Conservation (phyloP, 2,329 filamentous ascomycete species). For the Arthrinium puccinioides region DNA sequence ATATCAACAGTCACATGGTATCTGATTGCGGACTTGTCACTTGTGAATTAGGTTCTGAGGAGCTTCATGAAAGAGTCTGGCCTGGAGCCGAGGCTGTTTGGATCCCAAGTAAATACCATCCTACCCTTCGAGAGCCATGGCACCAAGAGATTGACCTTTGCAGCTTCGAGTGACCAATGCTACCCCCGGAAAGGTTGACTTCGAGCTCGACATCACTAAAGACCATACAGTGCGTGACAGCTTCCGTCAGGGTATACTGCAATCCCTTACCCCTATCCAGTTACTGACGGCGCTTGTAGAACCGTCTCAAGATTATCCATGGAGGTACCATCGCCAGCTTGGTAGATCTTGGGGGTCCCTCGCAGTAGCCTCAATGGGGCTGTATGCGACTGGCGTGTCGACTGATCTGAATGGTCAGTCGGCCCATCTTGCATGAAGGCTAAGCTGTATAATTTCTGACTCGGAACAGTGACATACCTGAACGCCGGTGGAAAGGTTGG, state of each 20-base stretch:
- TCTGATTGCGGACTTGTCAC: no score
- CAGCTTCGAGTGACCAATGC: slow-evolving; percentile 63
- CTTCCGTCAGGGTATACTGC: background rate
- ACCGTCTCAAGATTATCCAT: slow-evolving; percentile 69
- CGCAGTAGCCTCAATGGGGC: slow-evolving; percentile 56
- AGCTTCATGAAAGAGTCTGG: slow-evolving; percentile 83
- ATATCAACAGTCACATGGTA: no score
- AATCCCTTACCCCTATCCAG: no score
- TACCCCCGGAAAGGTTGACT: slow-evolving; percentile 60
- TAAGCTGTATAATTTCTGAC: slow-evolving; percentile 5
- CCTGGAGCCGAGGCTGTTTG: slow-evolving; percentile 64
- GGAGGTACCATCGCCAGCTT: slow-evolving; percentile 74
- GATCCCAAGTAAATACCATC: slow-evolving; percentile 27
- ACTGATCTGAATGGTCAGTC: slow-evolving; percentile 54
- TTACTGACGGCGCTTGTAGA: slow-evolving; percentile 36
- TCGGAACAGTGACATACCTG: slow-evolving; percentile 51
- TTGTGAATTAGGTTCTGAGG: slow-evolving; percentile 79
- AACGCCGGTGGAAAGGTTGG: slow-evolving; percentile 50
- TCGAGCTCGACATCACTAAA: slow-evolving; percentile 67
- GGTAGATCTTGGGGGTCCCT: slow-evolving; percentile 59
- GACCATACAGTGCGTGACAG: slow-evolving; percentile 60
- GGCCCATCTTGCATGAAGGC: background rate
- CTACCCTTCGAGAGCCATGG: background rate
- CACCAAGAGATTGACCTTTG: background rate
- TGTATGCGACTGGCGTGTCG: slow-evolving; percentile 57